Percentiles rank a stretch among this genome's conserved stretches.
phyloP scores from a whole-genome alignment of 805 yeast genomes.

The Candida sonorensis region DNA sequence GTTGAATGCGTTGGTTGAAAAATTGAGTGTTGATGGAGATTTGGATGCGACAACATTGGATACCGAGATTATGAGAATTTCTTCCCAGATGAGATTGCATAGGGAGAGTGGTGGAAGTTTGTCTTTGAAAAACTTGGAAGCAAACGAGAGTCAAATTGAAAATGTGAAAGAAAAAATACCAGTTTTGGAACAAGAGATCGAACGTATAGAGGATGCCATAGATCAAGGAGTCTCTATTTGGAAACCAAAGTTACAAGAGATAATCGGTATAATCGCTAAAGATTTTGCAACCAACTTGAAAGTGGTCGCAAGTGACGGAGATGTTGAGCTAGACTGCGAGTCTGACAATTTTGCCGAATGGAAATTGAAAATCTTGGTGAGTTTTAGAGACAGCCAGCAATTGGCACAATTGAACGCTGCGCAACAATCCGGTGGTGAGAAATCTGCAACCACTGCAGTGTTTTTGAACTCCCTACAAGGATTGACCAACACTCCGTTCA shows the following conservation, averaged over 20 bases:
- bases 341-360: conserved; percentile 59
- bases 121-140: conserved; percentile 25
- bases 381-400: conserved; percentile 74
- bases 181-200: conserved; percentile 23
- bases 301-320: conserved; percentile 84
- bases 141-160: conserved; percentile 32
- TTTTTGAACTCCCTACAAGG: conserved; percentile 89
- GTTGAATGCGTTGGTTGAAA: conserved; percentile 30
- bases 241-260: conserved; percentile 52
- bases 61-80: conserved; percentile 33
- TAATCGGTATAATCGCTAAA: conserved; percentile 50
- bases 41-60: conserved; percentile 32
- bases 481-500: conserved; percentile 78
- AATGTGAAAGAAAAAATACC: conserved; percentile 36
- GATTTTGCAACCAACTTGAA: conserved; percentile 63
- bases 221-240: conserved; percentile 32
- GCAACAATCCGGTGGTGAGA: conserved; percentile 95
- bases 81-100: conserved; percentile 31
- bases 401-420: conserved; percentile 71
- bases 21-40: conserved; percentile 26
- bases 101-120: conserved; percentile 22
- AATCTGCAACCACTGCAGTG: conserved; percentile 90
- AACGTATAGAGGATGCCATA: conserved; percentile 32
- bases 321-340: conserved; percentile 49
- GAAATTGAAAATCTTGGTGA: conserved; percentile 78